Evolutionary conservation across 169 alveolate species (phyloP), one percentile per base, ranked within the genome.

Genomic region (Prorocentrum cordatum): DNA sequence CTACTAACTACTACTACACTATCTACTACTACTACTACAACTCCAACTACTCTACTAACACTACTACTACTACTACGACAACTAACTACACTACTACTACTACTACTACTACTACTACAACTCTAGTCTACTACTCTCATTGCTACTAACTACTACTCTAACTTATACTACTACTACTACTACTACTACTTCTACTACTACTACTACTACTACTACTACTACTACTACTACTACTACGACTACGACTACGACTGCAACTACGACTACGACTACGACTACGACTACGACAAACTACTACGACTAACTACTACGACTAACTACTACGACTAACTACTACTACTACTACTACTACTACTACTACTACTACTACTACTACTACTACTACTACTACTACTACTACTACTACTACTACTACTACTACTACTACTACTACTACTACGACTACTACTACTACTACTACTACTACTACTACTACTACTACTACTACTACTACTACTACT

Each of bases 111-210:
- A n/a, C n/a, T n/a, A n/a, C n/a, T n/a, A n/a, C n/a, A n/a, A 50
- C 64, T 62, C 27, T 10, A 22, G 38, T 24, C 38, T 32, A 6
- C 27, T 6, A 27, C 71, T 24, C n/a, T 33, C 24, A 24, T 33
- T 59, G 16, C 70, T 59, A 24, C 70, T 59, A 24, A n/a, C 70
- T 59, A 59, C 70, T 59, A 59, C 70, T 59, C 3, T 33, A n/a
- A 24, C 70, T 59, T 3, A 29, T 59, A 24, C 70, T 59, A 24
- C 70, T 59, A 24, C 70, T 59, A 59, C 70, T 59, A 59, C 70
- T 59, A 59, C 70, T 59, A 59, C 70, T 59, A 59, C 70, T 59
- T n/a, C 70, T 59, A 59, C 70, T 59, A 59, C 70, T 59, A 59
- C 70, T 59, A 59, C 70, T 59, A 24, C 70, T 59, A 10, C 70